Conservation (phyloP, 805 yeast species). For the Wickerhamiella musiphila region DNA sequence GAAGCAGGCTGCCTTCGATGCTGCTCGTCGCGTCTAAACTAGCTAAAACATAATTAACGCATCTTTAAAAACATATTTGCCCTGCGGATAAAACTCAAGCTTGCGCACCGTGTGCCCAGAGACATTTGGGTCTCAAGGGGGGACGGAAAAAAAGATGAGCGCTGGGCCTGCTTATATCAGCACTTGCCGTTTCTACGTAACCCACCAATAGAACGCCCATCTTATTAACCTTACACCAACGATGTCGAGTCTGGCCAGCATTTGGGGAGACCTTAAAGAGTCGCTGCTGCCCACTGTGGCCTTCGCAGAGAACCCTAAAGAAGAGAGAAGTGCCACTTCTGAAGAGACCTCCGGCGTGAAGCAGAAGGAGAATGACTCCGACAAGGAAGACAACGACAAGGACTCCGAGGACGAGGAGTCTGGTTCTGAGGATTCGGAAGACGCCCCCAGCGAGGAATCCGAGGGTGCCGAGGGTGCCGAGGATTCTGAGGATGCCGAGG, state of each 20-base stretch:
- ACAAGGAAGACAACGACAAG: slow-evolving; percentile 11
- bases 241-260: slow-evolving; percentile 17
- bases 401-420: slow-evolving; percentile 22
- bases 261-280: slow-evolving; percentile 62
- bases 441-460: slow-evolving; percentile 23
- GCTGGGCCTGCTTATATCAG: too few species aligned
- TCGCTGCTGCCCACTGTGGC: slow-evolving; percentile 64
- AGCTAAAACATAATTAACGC: neutral
- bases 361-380: slow-evolving; percentile 6
- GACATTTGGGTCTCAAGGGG: too few species aligned
- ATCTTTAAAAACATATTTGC: neutral
- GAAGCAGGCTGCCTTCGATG: slow-evolving; percentile 40
- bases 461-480: slow-evolving; percentile 7
- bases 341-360: slow-evolving; percentile 4
- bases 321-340: slow-evolving; percentile 10
- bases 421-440: slow-evolving; percentile 23
- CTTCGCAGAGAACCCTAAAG: slow-evolving; percentile 45
- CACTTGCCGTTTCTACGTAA: neutral
- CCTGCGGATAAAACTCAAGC: too few species aligned
- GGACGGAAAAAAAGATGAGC: too few species aligned
- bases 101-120: too few species aligned
- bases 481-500: slow-evolving; percentile 12
- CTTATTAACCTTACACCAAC: slow-evolving; percentile 3
- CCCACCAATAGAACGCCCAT: slow-evolving; percentile 5
- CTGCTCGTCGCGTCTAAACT: slow-evolving; percentile 22